A percentile compares a stretch with the other conserved stretches of the same genome.
These are phyloP conservation scores for Porogramme epimiltina DNA, from an alignment of 1,284 basidiomycete species.

Conservation along the genomic window DNA sequence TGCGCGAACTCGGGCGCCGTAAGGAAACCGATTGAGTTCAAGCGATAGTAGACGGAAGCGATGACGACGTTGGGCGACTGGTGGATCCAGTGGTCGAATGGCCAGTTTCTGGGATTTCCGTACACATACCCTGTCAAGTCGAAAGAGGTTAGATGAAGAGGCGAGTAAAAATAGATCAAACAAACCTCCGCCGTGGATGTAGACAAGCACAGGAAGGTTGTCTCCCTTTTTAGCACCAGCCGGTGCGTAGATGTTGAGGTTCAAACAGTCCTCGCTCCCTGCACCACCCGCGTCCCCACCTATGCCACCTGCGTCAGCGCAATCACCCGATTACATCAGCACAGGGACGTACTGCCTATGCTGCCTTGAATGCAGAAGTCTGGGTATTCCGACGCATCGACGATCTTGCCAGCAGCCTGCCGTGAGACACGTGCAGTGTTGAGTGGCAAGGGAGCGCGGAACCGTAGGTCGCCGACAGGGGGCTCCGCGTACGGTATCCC, in stretches of 20 bases:
- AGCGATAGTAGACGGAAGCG: slow-evolving; percentile 47
- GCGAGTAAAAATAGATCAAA: not conserved
- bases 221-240: slow-evolving; percentile 31
- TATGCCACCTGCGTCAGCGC: slow-evolving; percentile 19
- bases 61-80: slow-evolving; percentile 42
- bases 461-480: slow-evolving; percentile 39
- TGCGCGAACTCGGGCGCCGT: slow-evolving; percentile 41
- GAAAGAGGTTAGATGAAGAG: not conserved
- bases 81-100: slow-evolving; percentile 42
- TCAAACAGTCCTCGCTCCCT: slow-evolving; percentile 56
- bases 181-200: slow-evolving; percentile 66
- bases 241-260: slow-evolving; percentile 45
- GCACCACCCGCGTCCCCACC: slow-evolving; percentile 57
- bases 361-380: slow-evolving; percentile 61
- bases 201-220: slow-evolving; percentile 61
- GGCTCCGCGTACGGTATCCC: slow-evolving; percentile 49
- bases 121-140: slow-evolving; percentile 45
- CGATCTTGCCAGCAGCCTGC: slow-evolving; percentile 36
- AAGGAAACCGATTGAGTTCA: slow-evolving; percentile 46
- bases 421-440: slow-evolving; percentile 36
- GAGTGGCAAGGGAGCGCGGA: slow-evolving; percentile 38
- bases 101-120: slow-evolving; percentile 56
- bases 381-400: slow-evolving; percentile 53
- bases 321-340: not conserved
- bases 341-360: slow-evolving; percentile 42